Percentiles rank a stretch among this genome's conserved stretches.
These are phyloP conservation scores for Helicocarpus griseus DNA, from an alignment of 2,329 filamentous ascomycete genomes.

Conservation along the genomic window DNA sequence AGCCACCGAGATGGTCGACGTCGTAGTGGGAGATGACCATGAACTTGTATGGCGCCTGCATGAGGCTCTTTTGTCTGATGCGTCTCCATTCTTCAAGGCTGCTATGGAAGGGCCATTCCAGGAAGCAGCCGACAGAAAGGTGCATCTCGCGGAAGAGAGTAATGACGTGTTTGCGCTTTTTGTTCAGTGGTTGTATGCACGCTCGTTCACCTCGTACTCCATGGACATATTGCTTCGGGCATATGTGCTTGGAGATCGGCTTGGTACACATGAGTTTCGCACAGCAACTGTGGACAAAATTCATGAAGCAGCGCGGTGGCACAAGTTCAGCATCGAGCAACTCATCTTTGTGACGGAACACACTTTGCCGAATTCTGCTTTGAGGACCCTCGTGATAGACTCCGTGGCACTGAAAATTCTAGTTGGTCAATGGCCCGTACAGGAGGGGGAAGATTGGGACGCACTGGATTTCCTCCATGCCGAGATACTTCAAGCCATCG, in stretches of 20 bases:
- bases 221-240: slow-evolving; percentile 2
- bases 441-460: slow-evolving; percentile 2
- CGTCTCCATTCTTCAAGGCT: slow-evolving; percentile 4
- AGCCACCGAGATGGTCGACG: slow-evolving; percentile 5
- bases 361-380: neutral
- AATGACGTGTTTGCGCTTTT: slow-evolving; percentile 8
- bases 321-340: slow-evolving; percentile 7
- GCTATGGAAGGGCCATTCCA: slow-evolving; percentile 1
- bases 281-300: slow-evolving; percentile 5
- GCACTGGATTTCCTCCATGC: slow-evolving; percentile 2
- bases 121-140: slow-evolving; percentile 7
- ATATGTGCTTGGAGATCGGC: slow-evolving; percentile 8
- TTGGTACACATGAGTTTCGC: slow-evolving; percentile 3
- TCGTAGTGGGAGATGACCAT: slow-evolving; percentile 6
- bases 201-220: neutral
- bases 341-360: slow-evolving; percentile 5
- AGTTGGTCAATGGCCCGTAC: neutral
- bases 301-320: neutral
- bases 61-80: slow-evolving; percentile 5
- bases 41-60: slow-evolving; percentile 6
- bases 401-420: slow-evolving; percentile 6
- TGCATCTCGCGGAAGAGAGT: slow-evolving; percentile 4
- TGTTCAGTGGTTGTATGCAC: slow-evolving; percentile 11
- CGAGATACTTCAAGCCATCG: slow-evolving; percentile 5
- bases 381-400: slow-evolving; percentile 9